These are phyloP conservation scores for Quercus tomentella DNA, from an alignment of 331 rosid genomes.

Conservation along the genomic window DNA sequence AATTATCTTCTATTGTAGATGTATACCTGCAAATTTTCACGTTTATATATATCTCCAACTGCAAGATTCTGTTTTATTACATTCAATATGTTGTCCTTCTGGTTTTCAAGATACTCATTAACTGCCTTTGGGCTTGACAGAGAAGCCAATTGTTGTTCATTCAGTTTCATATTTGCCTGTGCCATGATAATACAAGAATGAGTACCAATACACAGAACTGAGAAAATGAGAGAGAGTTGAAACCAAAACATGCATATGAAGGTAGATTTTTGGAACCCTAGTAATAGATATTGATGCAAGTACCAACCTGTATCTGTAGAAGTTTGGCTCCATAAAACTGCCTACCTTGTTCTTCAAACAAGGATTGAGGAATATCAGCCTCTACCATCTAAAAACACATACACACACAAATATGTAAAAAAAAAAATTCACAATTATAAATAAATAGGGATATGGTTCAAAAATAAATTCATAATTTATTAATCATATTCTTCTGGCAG, in stretches of 20 bases:
- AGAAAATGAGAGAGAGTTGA: background rate
- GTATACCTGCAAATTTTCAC: slow-evolving; percentile 82
- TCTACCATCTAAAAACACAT: slow-evolving; percentile 69
- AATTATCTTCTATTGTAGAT: slow-evolving; percentile 5
- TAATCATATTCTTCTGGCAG: background rate
- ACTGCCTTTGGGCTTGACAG: slow-evolving; percentile 88
- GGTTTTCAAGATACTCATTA: slow-evolving; percentile 75
- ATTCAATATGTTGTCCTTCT: slow-evolving; percentile 69
- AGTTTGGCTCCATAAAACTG: slow-evolving; percentile 89
- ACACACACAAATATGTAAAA: background rate
- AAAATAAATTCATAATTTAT: background rate
- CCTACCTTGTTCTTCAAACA: slow-evolving; percentile 96
- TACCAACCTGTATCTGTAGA: slow-evolving; percentile 77
- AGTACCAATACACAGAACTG: slow-evolving; percentile 4
- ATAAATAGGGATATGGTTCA: background rate
- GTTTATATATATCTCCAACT: slow-evolving; percentile 86
- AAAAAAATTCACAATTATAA: background rate
- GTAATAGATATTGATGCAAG: background rate
- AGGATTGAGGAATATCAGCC: slow-evolving; percentile 77
- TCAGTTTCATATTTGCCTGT: slow-evolving; percentile 70
- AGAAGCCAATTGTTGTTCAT: slow-evolving; percentile 74
- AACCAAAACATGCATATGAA: background rate
- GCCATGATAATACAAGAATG: slow-evolving; percentile 15
- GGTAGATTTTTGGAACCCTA: background rate
- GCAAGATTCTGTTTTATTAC: slow-evolving; percentile 91